phyloP scores from a whole-genome alignment of 2,329 filamentous ascomycete species.

The Ilyonectria destructans region DNA sequence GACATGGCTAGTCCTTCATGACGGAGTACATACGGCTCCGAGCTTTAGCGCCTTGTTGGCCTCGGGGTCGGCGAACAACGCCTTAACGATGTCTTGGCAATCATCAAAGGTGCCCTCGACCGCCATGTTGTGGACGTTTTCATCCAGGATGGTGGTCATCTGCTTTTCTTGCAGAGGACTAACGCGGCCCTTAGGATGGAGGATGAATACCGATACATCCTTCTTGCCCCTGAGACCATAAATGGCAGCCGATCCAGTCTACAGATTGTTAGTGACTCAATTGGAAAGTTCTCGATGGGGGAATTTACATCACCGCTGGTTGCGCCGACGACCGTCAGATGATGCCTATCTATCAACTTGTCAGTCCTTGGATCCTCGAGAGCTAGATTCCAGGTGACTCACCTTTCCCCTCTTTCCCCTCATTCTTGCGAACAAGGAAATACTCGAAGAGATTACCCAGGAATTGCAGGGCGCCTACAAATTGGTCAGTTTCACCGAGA shows the following conservation, averaged over 20 bases:
- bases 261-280: background rate
- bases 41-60: slow-evolving; percentile 88
- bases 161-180: slow-evolving; percentile 95
- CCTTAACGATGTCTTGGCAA: slow-evolving; percentile 92
- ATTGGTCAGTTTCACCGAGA: background rate
- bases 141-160: slow-evolving; percentile 94
- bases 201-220: slow-evolving; percentile 96
- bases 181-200: slow-evolving; percentile 92
- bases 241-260: slow-evolving; percentile 93
- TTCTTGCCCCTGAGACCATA: slow-evolving; percentile 96
- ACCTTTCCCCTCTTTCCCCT: slow-evolving; percentile 47
- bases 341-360: slow-evolving; percentile 73
- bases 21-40: slow-evolving; percentile 75
- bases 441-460: slow-evolving; percentile 97
- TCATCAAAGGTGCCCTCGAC: slow-evolving; percentile 96
- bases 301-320: slow-evolving; percentile 79
- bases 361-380: slow-evolving; percentile 41
- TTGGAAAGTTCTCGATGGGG: background rate
- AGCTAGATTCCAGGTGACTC: background rate
- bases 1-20: too few species aligned
- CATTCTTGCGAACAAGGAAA: slow-evolving; percentile 82
- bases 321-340: slow-evolving; percentile 88
- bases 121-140: slow-evolving; percentile 89
- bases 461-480: slow-evolving; percentile 85
- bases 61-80: slow-evolving; percentile 88